Base-by-base conservation (phyloP, 2,329 filamentous ascomycete genomes). In the Phyllosticta capitalensis region DNA sequence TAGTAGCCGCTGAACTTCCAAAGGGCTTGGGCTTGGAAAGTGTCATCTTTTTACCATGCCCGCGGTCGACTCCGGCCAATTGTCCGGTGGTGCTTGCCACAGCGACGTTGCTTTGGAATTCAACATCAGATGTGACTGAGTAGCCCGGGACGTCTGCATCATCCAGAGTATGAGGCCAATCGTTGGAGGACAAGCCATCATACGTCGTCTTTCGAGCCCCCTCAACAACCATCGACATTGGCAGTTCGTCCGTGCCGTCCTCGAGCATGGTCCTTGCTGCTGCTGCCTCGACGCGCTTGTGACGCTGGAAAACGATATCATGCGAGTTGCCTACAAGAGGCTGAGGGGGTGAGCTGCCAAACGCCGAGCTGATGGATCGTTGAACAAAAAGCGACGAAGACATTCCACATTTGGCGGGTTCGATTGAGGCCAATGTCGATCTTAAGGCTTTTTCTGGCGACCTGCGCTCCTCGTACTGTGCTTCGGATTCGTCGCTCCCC, bases 401-500 rank as follows among this genome's bases (percentile, higher is more conserved):
- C n/a, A 19, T 21, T 9, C 56, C 50, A 20, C 33, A 12, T 54
- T 49, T 17, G 52, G 56, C 17, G 17, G 7, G 6, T 45, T 14
- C 17, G n/a, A 7, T 45, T 45, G 38, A 48, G n/a, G 24, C 19
- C 21, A 24, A 17, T 21, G 38, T 50, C 52, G 52, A 54, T 59
- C 56, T 54, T 33, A 54, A 21, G 14, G 19, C 56, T 54, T n/a
- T 52, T 59, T 59, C 51, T 33, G 30, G 38, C 56, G 52, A 54
- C 56, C 51, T 19, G 22, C 33, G n/a, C 56, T 59, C 52, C 21
- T 14, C 38, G 38, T 45, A n/a, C 38, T 45, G 14, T 58, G 28
- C 38, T 51, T 19, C 7, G 33, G 12, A 30, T n/a, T 33, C 30
- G 26, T 66, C 65, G 49, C 63, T 65, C 20, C 65, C 68, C 52